A percentile compares a stretch with the other conserved stretches of the same genome.
These are phyloP conservation scores for Peronospora destructor DNA, from an alignment of 352 stramenopile species.

Conservation along the genomic window DNA sequence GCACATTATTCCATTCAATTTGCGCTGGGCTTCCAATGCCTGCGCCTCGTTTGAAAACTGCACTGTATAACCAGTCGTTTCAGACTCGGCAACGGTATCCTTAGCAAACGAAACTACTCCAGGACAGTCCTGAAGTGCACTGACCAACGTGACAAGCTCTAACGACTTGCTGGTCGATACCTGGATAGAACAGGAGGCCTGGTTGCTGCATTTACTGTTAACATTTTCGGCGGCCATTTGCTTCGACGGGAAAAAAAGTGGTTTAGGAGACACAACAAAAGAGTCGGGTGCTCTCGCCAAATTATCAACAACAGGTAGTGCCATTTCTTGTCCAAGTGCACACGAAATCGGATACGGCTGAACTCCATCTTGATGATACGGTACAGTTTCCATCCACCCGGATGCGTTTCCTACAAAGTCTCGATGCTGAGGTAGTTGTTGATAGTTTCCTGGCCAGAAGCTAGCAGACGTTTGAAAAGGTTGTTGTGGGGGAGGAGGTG, in stretches of 20 bases:
- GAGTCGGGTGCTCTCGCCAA: neutral
- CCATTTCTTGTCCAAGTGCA: constrained; percentile 17
- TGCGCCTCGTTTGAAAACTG: constrained; percentile 44
- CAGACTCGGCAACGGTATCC: constrained; percentile 15
- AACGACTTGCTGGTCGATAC: constrained; percentile 46
- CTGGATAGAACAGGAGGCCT: constrained; percentile 27
- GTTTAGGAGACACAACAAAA: constrained; percentile 9
- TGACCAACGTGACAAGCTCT: constrained; percentile 42
- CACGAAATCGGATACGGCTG: constrained; percentile 27
- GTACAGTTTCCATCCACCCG: constrained; percentile 22
- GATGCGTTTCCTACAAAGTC: constrained; percentile 18
- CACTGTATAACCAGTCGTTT: constrained; percentile 36
- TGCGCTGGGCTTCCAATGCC: constrained; percentile 32
- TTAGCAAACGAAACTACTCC: constrained; percentile 55
- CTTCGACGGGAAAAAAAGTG: constrained; percentile 13
- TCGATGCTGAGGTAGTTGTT: constrained; percentile 22
- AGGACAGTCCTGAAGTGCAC: constrained; percentile 38
- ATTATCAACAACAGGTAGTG: constrained; percentile 14
- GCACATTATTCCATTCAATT: constrained; percentile 49
- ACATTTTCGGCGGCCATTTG: constrained; percentile 22
- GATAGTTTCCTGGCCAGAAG: constrained; percentile 15
- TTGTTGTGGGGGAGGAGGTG: constrained; percentile 15
- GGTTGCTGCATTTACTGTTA: constrained; percentile 26
- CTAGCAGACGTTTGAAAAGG: constrained; percentile 23
- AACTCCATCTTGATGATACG: constrained; percentile 22